Evolutionary conservation across 176 grass and related monocot species (phyloP), one percentile per base, ranked within the genome.

Genomic region (Oryza nivara): DNA sequence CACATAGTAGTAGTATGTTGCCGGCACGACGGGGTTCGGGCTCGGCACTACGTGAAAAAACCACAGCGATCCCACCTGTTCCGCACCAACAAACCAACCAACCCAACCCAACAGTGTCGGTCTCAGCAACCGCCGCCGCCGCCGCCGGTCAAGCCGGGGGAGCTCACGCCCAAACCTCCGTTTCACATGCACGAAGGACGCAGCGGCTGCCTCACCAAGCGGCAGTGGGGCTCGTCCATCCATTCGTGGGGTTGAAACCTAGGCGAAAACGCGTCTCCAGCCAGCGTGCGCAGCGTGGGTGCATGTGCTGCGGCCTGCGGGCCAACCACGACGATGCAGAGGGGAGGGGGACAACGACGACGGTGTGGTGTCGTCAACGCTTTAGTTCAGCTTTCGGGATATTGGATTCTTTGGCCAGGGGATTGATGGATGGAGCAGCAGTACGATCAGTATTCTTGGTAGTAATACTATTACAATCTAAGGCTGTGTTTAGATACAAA

Each of bases 261-360:
- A 9, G 30, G 63, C 20, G 63, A 75, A 84, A 75, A 65, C 72
- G 61, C 82, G 72, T 75, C 43, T 68, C 48, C 30, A 32, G 49
- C 49, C 15, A 6, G 14, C 49, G 15, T 17, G 17, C 36, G 35
- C 5, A 30, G 1, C 28, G 30, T 32, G 35, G 17, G 52, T 58
- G 52, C 52, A 58, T 58, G 52, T 58, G 17, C 52, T 17, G 52
- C 15, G 49, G 15, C 30, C 30, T 32, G 17, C 5, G 49, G 15
- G 15, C 49, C 49, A 52, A 17, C 49, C 49, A 52, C 49, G 4
- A 38, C 36, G 36, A 6, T 38, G 36, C 36, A 38, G 54, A 58
- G 54, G 17, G 19, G 30, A 32, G 30, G 30, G 30, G 30, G 2
- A 32, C 30, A 17, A 11, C 6, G 40, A 41, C 7, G 43, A 14